Percentiles rank a stretch among this genome's conserved stretches.
Evolutionary conservation across 768 basidiomycete species (phyloP).

Genomic region (Suillus bovinus): DNA sequence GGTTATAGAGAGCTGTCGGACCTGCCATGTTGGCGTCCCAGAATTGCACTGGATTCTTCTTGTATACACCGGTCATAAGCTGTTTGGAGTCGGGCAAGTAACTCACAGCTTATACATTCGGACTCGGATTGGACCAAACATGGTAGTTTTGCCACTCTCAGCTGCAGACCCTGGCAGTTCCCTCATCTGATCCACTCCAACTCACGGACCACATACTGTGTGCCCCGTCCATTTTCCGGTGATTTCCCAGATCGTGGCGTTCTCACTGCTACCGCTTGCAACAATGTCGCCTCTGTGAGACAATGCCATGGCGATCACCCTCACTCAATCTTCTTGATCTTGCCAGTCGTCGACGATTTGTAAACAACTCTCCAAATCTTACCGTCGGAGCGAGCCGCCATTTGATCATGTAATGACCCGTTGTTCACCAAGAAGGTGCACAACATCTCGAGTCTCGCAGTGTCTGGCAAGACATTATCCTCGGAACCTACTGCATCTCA

Average conservation of each 20-base stretch:
- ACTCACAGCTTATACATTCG: neutral
- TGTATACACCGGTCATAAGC: neutral
- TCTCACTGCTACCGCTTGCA: neutral
- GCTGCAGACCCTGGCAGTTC: neutral
- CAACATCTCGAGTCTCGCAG: neutral
- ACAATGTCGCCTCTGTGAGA: neutral
- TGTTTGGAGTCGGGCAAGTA: neutral
- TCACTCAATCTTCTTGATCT: neutral
- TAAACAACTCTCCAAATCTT: neutral
- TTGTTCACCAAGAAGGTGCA: neutral
- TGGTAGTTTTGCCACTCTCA: neutral
- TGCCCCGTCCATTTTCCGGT: neutral
- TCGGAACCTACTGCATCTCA: neutral
- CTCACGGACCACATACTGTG: neutral
- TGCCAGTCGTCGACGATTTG: neutral
- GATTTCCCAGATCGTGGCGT: neutral
- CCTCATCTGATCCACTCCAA: neutral
- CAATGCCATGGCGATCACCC: neutral
- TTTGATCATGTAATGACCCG: neutral
- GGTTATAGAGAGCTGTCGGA: neutral
- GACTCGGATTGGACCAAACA: neutral
- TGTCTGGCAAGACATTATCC: neutral
- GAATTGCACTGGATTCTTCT: neutral
- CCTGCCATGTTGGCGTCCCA: neutral
- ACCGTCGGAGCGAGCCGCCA: slow-evolving; percentile 1